phyloP scores from a whole-genome alignment of 306 rosid genomes.

The Castanopsis chinensis region DNA sequence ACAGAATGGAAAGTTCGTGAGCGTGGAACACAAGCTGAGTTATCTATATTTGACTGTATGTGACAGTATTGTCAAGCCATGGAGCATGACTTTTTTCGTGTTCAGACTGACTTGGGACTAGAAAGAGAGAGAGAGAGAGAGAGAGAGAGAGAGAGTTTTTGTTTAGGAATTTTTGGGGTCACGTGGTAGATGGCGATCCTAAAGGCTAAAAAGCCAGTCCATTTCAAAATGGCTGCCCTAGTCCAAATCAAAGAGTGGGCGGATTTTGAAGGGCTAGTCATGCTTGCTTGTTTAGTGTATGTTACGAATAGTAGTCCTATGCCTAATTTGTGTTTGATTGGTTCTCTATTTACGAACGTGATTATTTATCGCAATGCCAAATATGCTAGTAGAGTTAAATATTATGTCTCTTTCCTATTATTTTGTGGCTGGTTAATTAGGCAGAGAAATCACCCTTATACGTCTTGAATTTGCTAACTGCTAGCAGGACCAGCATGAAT shows the following conservation, averaged over 20 bases:
- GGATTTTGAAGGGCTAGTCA: background rate
- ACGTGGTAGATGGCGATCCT: background rate
- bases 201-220: background rate
- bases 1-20: background rate
- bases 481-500: background rate
- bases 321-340: background rate
- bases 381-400: no score
- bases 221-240: no score
- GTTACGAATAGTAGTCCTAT: background rate
- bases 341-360: no score
- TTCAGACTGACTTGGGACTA: no score
- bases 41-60: background rate
- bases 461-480: no score
- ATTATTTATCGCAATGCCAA: no score
- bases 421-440: no score
- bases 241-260: background rate
- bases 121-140: no score
- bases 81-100: background rate
- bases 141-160: no score
- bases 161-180: no score
- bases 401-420: no score
- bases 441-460: no score
- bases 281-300: background rate
- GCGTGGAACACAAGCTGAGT: slow-evolving; percentile 12
- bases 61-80: background rate